Evolutionary conservation across 371 early-diverging fungal genomes (phyloP), one percentile per base, ranked within the genome.

Genomic region (Blakeslea trispora): DNA sequence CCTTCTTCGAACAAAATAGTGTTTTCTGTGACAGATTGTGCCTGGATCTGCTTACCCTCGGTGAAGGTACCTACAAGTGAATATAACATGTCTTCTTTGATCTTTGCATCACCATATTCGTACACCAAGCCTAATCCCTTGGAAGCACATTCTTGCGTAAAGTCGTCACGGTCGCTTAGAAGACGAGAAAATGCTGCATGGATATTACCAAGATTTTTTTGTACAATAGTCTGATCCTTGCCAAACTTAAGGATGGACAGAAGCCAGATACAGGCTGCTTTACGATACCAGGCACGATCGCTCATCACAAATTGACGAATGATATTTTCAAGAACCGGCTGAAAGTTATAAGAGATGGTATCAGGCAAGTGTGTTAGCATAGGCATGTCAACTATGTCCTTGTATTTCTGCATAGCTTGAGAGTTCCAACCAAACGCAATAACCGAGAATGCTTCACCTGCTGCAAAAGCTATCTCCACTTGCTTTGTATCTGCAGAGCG

Each of bases 101-200:
- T 75, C 3, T 72, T 69, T 13, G 79, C 78, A 62, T 93, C 90
- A 11, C 93, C 93, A 48, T 89, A 76, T 53, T 94, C 93, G 57
- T 94, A 96, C 0, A 94, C 86, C 11, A 94, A 71, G 14, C 93
- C 92, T 39, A 95, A 79, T 14, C 94, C 93, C 55, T 92, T 93
- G 18, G 94, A 91, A 3, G 95, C 93, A 11, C 91, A 83, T 45
- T 91, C 91, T 51, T 90, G 89, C 7, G 87, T 87, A 45, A 90
- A 78, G 21, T 90, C 94, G 72, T 94, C 95, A 17, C 88, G 84
- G 57, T 95, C 94, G 7, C 81, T 73, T 5, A 96, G 75, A 43
- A 96, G 71, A 46, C 79, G 73, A 0, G 92, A 89, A 59, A 96
- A 87, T 3, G 88, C 85, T 1, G 83, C 61, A 55, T 91, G 90